phyloP scores from a whole-genome alignment of 371 early-diverging fungal genomes.

The Basidiobolus meristosporus region DNA sequence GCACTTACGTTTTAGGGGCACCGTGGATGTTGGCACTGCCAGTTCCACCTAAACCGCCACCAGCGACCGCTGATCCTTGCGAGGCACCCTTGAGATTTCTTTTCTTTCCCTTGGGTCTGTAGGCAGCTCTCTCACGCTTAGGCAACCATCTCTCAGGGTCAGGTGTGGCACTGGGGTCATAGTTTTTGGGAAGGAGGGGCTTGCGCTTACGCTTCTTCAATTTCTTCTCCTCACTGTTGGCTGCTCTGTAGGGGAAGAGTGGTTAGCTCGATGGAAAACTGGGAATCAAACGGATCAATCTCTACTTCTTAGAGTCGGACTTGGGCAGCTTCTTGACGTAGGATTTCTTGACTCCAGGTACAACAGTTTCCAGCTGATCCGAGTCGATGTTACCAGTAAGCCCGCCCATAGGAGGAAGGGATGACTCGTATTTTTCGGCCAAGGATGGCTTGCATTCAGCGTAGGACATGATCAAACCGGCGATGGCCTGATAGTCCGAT shows the following conservation, averaged over 20 bases:
- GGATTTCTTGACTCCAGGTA: constrained; percentile 48
- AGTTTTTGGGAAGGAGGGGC: constrained; percentile 32
- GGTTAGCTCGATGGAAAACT: too few species aligned
- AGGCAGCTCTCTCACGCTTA: constrained; percentile 37
- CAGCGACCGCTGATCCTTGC: constrained; percentile 31
- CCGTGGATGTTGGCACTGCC: constrained; percentile 52
- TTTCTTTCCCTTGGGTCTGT: constrained; percentile 27
- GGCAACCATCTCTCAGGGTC: constrained; percentile 69
- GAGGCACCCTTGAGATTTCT: constrained; percentile 21
- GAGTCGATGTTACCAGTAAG: constrained; percentile 15
- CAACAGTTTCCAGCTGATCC: constrained; percentile 25
- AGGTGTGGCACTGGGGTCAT: constrained; percentile 21
- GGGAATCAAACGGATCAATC: too few species aligned
- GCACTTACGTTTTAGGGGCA: too few species aligned
- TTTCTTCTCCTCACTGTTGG: constrained; percentile 16
- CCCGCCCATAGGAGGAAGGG: constrained; percentile 24
- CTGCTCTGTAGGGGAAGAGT: constrained; percentile 7
- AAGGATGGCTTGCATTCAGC: constrained; percentile 35
- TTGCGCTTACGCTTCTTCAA: constrained; percentile 38
- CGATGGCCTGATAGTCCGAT: constrained; percentile 35
- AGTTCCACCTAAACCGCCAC: constrained; percentile 47
- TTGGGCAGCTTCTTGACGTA: too few species aligned
- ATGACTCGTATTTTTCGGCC: constrained; percentile 45
- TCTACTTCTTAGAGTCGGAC: too few species aligned
- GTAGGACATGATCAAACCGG: constrained; percentile 46